Percentiles rank a stretch among this genome's conserved stretches.
Evolutionary conservation across 2,329 filamentous ascomycete species (phyloP).

Genomic region (Ceratocystis eucalypticola): DNA sequence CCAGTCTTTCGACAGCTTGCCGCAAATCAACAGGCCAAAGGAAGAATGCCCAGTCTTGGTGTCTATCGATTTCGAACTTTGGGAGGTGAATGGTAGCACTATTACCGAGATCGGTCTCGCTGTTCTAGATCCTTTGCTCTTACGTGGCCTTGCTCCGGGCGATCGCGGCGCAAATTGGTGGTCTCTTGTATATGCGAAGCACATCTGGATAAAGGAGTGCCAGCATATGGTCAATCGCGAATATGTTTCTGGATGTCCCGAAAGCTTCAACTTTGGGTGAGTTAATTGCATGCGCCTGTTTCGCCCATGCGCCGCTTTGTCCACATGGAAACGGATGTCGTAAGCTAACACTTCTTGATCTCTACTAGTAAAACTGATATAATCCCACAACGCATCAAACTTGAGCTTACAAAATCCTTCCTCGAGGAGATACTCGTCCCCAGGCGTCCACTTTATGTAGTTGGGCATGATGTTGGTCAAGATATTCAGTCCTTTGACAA

Average conservation of each 20-base stretch:
- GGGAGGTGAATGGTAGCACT: slow-evolving; percentile 49
- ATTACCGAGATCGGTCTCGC: slow-evolving; percentile 82
- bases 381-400: slow-evolving; percentile 41
- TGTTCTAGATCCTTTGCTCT: slow-evolving; percentile 54
- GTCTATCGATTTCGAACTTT: slow-evolving; percentile 70
- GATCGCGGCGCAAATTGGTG: slow-evolving; percentile 52
- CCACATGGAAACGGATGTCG: no score
- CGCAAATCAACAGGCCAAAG: not conserved
- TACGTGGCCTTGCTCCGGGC: slow-evolving; percentile 46
- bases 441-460: slow-evolving; percentile 32
- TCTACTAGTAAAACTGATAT: slow-evolving; percentile 20
- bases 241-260: slow-evolving; percentile 61
- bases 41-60: slow-evolving; percentile 45
- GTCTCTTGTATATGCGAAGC: slow-evolving; percentile 50
- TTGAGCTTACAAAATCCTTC: not conserved
- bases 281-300: slow-evolving; percentile 21
- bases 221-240: slow-evolving; percentile 49
- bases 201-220: slow-evolving; percentile 65
- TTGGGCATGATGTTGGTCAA: slow-evolving; percentile 58
- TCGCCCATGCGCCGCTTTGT: not conserved
- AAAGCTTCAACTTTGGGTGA: slow-evolving; percentile 62
- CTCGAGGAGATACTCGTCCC: not conserved
- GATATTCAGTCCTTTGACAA: slow-evolving; percentile 57
- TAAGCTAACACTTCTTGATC: not conserved
- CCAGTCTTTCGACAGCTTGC: not conserved